Base-by-base conservation (phyloP, 2,329 filamentous ascomycete species). In the Parascedosporium putredinis region DNA sequence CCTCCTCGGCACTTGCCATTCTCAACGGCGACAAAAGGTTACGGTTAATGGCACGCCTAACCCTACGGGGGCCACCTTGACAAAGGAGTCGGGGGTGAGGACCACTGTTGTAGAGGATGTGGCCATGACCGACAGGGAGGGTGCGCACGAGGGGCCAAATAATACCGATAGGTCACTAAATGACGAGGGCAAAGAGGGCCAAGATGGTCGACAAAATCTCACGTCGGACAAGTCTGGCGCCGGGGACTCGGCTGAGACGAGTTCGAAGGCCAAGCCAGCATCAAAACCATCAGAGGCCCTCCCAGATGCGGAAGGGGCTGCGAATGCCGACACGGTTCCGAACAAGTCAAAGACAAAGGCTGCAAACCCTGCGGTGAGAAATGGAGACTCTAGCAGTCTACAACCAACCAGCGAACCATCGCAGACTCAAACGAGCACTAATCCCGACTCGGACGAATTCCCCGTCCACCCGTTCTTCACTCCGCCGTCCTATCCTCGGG, bases 391-490 rank as follows among this genome's bases (percentile, higher is more conserved):
- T 14, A 52, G 50, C 23, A 51, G 48, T 4, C 48, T 55, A 29
- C 25, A 18, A 2, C 49, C 49, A 1, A 54, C 53, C 18, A 53
- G 18, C 53, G 57, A 18, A 2, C 44, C 18, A 47, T 14, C 24
- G n/a, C 45, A 7, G 56, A 54, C 9, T 47, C 53, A 22, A 49
- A 50, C 40, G 52, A 33, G 70, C 67, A 54, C 53, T 3, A 66
- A 64, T 22, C 55, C 52, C 2, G 55, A 57, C 27, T 42, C 34
- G 5, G 49, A 54, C 42, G 53, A 57, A 3, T 69, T 72, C n/a
- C 76, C 75, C 24, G 77, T 91, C 52, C 84, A 91, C 60, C 85
- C 86, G 3, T 78, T 88, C 58, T 94, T 88, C 64, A 64, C 81
- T 40, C 77, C 83, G 31, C 84, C 87, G 0, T 61, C 68, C 23